phyloP scores from a whole-genome alignment of 2,329 filamentous ascomycete species.

The Aureobasidium pullulans region DNA sequence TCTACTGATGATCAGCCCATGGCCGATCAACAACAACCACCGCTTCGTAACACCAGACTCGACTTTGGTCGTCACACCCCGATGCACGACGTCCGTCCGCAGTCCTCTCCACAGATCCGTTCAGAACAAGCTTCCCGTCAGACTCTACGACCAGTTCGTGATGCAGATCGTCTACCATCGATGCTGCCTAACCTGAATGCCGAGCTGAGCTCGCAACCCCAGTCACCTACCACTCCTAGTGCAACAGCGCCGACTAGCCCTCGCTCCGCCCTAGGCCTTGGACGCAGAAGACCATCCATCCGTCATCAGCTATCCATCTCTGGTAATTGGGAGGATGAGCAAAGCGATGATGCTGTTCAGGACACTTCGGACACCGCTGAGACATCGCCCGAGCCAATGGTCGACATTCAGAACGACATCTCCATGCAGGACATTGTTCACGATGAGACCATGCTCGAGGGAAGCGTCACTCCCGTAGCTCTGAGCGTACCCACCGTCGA shows the following conservation, averaged over 20 bases:
- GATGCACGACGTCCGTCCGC: slow-evolving; percentile 18
- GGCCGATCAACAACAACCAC: not conserved
- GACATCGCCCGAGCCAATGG: slow-evolving; percentile 55
- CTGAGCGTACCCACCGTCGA: slow-evolving; percentile 72
- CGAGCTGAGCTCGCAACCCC: slow-evolving; percentile 76
- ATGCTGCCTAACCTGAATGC: slow-evolving; percentile 65
- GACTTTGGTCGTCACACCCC: slow-evolving; percentile 7
- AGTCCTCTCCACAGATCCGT: slow-evolving; percentile 23
- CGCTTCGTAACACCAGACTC: not conserved
- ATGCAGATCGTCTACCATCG: slow-evolving; percentile 73
- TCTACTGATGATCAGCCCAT: slow-evolving; percentile 33
- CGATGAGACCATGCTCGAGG: slow-evolving; percentile 68
- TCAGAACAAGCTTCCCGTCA: slow-evolving; percentile 23
- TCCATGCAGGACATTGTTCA: slow-evolving; percentile 85
- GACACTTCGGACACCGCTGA: slow-evolving; percentile 39
- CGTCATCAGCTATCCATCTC: slow-evolving; percentile 80
- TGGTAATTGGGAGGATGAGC: slow-evolving; percentile 70
- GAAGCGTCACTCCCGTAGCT: slow-evolving; percentile 59
- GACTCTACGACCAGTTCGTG: slow-evolving; percentile 64
- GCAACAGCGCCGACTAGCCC: slow-evolving; percentile 50
- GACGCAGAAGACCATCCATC: slow-evolving; percentile 71
- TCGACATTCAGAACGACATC: slow-evolving; percentile 73
- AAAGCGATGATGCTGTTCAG: slow-evolving; percentile 73
- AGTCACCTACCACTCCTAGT: slow-evolving; percentile 79
- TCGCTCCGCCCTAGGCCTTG: slow-evolving; percentile 42